Evolutionary conservation across 2,329 filamentous ascomycete genomes (phyloP), one percentile per base, ranked within the genome.

Genomic region (Fusarium humuli): DNA sequence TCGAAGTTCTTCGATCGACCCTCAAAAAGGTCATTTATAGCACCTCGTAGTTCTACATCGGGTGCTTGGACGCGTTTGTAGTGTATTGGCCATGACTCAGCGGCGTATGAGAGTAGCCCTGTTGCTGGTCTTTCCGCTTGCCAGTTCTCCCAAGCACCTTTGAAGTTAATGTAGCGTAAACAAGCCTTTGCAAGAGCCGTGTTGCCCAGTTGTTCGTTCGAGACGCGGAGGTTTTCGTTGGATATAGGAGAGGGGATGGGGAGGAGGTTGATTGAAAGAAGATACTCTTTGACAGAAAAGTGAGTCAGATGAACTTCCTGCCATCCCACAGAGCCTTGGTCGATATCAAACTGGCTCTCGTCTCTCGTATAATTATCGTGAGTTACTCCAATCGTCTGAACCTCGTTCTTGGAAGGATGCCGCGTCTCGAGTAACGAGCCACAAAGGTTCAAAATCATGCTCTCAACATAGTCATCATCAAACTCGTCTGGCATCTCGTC

Each of bases 341-440:
- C 18, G 6, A 42, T 3, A 9, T 4, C 22, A 22, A 6, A 5
- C 4, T 23, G 22, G 7, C 2, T 9, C n/a, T 20, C 25, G 0
- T 29, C 7, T 1, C 6, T 3, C 0, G 6, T n/a, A 5, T 0
- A 6, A 0, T n/a, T 2, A 4, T 7, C 2, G 1, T 1, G 0
- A 1, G 2, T 1, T 16, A 2, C 0, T 22, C 8, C 18, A 1
- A 4, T 23, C 4, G 20, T 4, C 14, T 23, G 41, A 2, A 2
- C 34, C 34, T 11, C 22, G 0, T 8, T 10, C 1, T 12, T 7
- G 7, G 12, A 23, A 0, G 34, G 6, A 4, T 1, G 9, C 1
- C 23, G 30, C 7, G 29, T 48, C 3, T 64, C 49, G 1, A 64
- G 13, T 1, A 64, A 6, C 0, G 57, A 54, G 6, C 61, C 61